These are phyloP conservation scores for Trypanosoma avium DNA, from an alignment of 208 protist genomes.

Conservation along the genomic window DNA sequence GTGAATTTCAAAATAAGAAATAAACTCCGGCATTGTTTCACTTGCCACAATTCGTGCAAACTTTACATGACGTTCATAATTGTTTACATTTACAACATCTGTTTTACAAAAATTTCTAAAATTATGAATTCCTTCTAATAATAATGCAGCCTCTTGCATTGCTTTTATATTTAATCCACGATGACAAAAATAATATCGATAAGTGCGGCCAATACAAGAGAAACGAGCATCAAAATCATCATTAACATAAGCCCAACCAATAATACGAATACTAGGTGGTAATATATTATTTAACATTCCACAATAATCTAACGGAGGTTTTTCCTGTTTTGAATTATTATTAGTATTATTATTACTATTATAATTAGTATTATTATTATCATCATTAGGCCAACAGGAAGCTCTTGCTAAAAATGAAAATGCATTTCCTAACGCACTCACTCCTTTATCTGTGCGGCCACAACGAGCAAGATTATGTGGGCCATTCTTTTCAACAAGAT, in stretches of 20 bases:
- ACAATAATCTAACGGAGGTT: constrained; percentile 90
- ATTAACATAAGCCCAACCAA: constrained; percentile 91
- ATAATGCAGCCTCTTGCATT: constrained; percentile 89
- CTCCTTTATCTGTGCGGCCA: constrained; percentile 88
- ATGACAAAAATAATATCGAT: constrained; percentile 93
- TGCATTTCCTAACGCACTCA: constrained; percentile 85
- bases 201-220: constrained; percentile 83
- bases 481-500: constrained; percentile 57
- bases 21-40: constrained; percentile 48
- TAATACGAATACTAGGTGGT: constrained; percentile 92
- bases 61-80: constrained; percentile 86
- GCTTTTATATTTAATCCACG: constrained; percentile 71
- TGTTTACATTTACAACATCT: constrained; percentile 92
- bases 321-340: too few relatives aligned
- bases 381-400: constrained; percentile 42
- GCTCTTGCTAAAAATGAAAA: constrained; percentile 67
- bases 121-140: constrained; percentile 94
- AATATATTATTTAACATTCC: constrained; percentile 94
- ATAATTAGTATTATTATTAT: too few relatives aligned
- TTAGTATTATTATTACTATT: too few relatives aligned
- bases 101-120: constrained; percentile 98
- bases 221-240: constrained; percentile 92
- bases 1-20: constrained; percentile 89
- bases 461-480: constrained; percentile 74
- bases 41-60: constrained; percentile 50